These are phyloP conservation scores for Pichia ethanolica DNA, from an alignment of 805 yeast genomes.

Conservation along the genomic window DNA sequence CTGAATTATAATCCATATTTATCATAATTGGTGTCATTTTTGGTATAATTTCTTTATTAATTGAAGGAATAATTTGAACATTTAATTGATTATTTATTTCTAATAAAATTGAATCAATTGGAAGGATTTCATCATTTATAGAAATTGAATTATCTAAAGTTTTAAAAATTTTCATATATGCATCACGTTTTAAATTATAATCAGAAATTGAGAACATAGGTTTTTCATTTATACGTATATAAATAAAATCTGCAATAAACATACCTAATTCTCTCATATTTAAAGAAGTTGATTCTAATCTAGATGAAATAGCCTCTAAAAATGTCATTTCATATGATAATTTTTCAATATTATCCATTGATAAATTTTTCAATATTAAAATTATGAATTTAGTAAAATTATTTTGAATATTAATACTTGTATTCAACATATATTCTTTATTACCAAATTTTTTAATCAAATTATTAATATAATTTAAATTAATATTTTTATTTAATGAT, in stretches of 20 bases:
- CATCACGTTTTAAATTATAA: conserved; percentile 16
- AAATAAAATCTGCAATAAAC: conserved; percentile 46
- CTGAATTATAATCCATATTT: conserved; percentile 19
- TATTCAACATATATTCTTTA: conserved; percentile 20
- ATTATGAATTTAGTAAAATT: conserved; percentile 41
- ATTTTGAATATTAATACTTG: conserved; percentile 39
- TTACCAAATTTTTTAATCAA: conserved; percentile 18
- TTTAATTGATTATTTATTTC: too few relatives aligned
- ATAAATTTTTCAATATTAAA: conserved; percentile 25
- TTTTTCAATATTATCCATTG: conserved; percentile 17
- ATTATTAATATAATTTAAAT: not conserved
- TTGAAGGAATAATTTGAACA: not conserved
- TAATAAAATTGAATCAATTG: conserved; percentile 2
- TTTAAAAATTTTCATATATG: conserved; percentile 6
- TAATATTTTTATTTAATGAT: not conserved
- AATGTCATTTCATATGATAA: conserved; percentile 35
- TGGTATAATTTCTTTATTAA: not conserved
- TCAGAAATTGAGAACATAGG: conserved; percentile 25
- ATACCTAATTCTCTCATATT: conserved; percentile 47
- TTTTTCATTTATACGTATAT: conserved; percentile 26
- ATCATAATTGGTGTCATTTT: conserved; percentile 7
- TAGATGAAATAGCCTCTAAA: conserved; percentile 43
- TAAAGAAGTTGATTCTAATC: conserved; percentile 43
- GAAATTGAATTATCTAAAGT: not conserved
- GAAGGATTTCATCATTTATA: conserved; percentile 2